These are phyloP conservation scores for Francoa sonchifolia DNA, from an alignment of 441 rosid genomes.

Conservation along the genomic window DNA sequence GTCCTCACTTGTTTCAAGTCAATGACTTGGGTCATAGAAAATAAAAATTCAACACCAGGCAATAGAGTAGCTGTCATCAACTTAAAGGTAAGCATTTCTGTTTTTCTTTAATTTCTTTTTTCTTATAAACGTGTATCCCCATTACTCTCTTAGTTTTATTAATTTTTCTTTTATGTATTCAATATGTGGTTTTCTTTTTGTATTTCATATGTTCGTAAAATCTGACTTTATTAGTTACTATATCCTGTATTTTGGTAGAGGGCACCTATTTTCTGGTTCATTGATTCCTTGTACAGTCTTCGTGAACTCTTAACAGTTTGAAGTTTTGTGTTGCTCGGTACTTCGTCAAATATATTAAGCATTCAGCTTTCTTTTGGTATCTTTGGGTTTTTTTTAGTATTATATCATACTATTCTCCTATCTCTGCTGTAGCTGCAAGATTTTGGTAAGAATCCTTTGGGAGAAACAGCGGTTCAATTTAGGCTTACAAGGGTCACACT, in stretches of 20 bases:
- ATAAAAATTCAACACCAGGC: conserved; percentile 26
- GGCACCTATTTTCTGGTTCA: neutral
- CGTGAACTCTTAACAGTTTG: conserved; percentile 2
- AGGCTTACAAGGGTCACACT: conserved; percentile 46
- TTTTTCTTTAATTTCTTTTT: conserved; percentile 10
- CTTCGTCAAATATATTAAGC: conserved; percentile 6
- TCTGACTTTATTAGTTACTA: too few species aligned
- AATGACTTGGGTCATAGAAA: conserved; percentile 60
- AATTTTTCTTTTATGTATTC: conserved; percentile 8
- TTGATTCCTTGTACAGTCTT: neutral
- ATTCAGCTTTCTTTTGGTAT: conserved; percentile 1
- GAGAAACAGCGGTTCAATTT: conserved; percentile 48
- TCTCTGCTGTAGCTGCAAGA: conserved; percentile 34
- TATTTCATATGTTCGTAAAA: neutral
- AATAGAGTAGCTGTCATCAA: conserved; percentile 48
- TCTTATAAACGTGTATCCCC: too few species aligned
- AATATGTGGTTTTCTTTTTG: neutral
- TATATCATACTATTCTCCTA: neutral
- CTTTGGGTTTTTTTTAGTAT: neutral
- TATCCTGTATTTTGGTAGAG: neutral
- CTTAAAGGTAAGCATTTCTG: conserved; percentile 32
- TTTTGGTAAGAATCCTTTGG: conserved; percentile 43
- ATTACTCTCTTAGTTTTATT: neutral
- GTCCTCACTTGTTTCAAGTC: conserved; percentile 57
- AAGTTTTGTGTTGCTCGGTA: neutral